Percentiles rank a stretch among this genome's conserved stretches.
These are phyloP conservation scores for Entomophthora muscae DNA, from an alignment of 371 early-diverging fungal species.

Conservation along the genomic window DNA sequence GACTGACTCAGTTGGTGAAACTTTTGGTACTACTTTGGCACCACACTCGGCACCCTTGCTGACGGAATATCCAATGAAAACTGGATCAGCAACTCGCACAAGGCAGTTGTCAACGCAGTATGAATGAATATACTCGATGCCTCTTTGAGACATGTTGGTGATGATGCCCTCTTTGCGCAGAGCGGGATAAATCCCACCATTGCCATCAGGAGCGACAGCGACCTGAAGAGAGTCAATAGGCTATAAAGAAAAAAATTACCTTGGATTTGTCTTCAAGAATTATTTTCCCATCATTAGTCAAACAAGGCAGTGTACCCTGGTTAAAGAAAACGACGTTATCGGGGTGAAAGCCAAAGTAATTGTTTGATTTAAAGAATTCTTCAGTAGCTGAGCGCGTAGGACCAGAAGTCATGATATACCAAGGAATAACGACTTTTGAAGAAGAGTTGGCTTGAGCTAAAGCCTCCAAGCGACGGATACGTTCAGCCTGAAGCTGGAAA, in stretches of 20 bases:
- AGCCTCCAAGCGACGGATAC: constrained; percentile 65
- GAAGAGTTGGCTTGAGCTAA: constrained; percentile 24
- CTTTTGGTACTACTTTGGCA: constrained; percentile 81
- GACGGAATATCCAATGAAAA: constrained; percentile 75
- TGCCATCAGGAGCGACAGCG: constrained; percentile 73
- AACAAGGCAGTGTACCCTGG: constrained; percentile 50
- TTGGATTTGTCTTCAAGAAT: constrained; percentile 31
- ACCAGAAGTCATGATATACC: constrained; percentile 70
- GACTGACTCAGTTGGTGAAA: constrained; percentile 70
- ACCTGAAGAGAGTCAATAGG: constrained; percentile 20
- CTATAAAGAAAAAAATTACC: constrained; percentile 4
- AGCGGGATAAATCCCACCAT: constrained; percentile 79
- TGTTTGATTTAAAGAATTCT: constrained; percentile 34
- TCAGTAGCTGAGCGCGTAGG: constrained; percentile 48
- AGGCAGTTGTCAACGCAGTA: constrained; percentile 94
- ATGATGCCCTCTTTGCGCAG: constrained; percentile 59
- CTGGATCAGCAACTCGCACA: constrained; percentile 85
- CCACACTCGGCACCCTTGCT: constrained; percentile 78
- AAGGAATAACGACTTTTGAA: constrained; percentile 33
- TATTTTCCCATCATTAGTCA: constrained; percentile 43
- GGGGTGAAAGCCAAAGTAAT: constrained; percentile 46
- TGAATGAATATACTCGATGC: constrained; percentile 66
- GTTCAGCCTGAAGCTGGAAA: constrained; percentile 85
- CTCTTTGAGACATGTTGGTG: constrained; percentile 49
- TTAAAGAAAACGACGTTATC: constrained; percentile 51